A percentile compares a stretch with the other conserved stretches of the same genome.
These are phyloP conservation scores for Dillenia turbinata DNA, from an alignment of 164 flowering plant species.

Conservation along the genomic window DNA sequence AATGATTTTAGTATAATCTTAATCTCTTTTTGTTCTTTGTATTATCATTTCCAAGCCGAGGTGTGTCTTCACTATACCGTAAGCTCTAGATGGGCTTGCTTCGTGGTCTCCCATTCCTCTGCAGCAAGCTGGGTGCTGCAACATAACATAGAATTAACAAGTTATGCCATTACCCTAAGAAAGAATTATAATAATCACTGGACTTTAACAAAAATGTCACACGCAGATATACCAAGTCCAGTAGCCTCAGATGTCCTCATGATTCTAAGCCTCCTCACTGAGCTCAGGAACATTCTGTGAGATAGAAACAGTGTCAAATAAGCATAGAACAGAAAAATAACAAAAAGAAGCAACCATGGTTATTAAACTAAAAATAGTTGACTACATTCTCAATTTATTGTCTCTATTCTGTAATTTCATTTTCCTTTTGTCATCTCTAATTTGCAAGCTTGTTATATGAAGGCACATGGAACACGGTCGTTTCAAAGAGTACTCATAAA, in stretches of 20 bases:
- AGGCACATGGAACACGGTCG: no score
- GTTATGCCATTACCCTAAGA: no score
- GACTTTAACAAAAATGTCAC: background rate
- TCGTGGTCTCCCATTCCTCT: constrained; percentile 32
- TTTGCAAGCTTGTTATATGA: no score
- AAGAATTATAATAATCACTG: no score
- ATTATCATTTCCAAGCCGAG: background rate
- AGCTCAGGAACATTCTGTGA: constrained; percentile 65
- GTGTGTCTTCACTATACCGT: constrained; percentile 4
- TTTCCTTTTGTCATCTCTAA: no score
- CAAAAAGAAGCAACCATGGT: no score
- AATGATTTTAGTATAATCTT: constrained; percentile 11
- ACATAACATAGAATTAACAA: background rate
- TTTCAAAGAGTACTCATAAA: no score
- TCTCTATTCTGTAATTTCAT: no score
- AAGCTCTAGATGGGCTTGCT: constrained; percentile 29
- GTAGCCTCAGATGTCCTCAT: constrained; percentile 78
- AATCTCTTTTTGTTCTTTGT: constrained; percentile 5
- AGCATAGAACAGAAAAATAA: no score
- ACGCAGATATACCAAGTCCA: constrained; percentile 52
- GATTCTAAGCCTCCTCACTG: constrained; percentile 73
- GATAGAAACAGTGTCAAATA: no score
- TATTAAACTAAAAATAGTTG: no score
- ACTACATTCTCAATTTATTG: no score
- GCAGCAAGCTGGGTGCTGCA: constrained; percentile 48